Conservation (phyloP, 805 yeast species). For the Cyberlindnera petersonii region DNA sequence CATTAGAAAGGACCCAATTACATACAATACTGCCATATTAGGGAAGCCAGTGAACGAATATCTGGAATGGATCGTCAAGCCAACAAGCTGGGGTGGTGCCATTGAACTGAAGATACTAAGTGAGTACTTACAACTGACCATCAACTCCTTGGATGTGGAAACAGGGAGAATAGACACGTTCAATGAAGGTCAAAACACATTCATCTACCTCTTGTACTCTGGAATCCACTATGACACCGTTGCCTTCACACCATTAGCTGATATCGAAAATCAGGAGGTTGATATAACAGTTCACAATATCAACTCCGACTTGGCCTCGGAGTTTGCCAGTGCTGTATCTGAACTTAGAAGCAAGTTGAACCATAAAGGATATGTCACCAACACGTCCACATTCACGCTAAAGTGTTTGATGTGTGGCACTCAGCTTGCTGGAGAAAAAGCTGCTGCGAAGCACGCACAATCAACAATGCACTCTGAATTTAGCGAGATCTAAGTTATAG, state of each 20-base stretch:
- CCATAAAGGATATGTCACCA: constrained; percentile 55
- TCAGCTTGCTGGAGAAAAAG: constrained; percentile 56
- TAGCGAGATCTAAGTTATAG: constrained; percentile 37
- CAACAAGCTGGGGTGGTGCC: constrained; percentile 80
- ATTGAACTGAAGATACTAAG: constrained; percentile 67
- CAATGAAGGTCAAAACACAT: constrained; percentile 33
- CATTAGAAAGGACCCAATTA: constrained; percentile 39
- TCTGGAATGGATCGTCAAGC: constrained; percentile 54
- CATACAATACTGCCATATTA: constrained; percentile 52
- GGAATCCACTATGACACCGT: constrained; percentile 75
- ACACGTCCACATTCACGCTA: constrained; percentile 55
- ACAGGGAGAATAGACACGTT: constrained; percentile 55
- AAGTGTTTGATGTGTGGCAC: constrained; percentile 54
- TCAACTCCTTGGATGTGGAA: constrained; percentile 62
- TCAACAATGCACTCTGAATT: constrained; percentile 57
- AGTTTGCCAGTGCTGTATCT: constrained; percentile 35
- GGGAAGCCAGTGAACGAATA: constrained; percentile 50
- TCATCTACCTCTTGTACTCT: constrained; percentile 54
- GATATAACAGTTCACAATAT: constrained; percentile 43
- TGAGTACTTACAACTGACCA: constrained; percentile 44
- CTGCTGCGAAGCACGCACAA: constrained; percentile 61
- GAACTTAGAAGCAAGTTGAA: constrained; percentile 44
- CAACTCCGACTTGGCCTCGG: constrained; percentile 29
- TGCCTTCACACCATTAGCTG: constrained; percentile 30
- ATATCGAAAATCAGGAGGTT: constrained; percentile 29